Evolutionary conservation across 495 filamentous ascomycete genomes (phyloP), one percentile per base, ranked within the genome.

Genomic region (Penicillium odoratum): DNA sequence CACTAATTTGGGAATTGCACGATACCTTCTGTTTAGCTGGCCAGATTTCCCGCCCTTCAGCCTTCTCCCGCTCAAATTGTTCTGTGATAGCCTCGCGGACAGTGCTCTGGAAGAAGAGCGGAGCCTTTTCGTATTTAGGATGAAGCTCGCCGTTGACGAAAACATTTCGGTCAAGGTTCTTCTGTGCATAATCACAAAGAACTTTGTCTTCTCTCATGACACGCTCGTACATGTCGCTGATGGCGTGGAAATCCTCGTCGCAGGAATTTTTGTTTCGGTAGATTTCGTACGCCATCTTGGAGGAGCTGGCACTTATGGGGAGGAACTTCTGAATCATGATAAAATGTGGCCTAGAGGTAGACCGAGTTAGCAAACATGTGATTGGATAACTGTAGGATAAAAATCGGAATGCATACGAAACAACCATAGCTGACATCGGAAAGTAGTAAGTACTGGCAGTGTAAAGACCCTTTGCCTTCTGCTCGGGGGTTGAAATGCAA

Each of bases 101-200:
- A 7, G 69, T 64, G 53, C 67, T 77, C 61, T 81, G 78, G 71
- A 79, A 79, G 58, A 70, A 78, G 0, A 80, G 64, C 4, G 77
- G 74, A 3, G 74, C 80, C 58, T 81, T 77, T 54, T 83, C 80
- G 51, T 65, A 74, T 28, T 71, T 68, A 0, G 78, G 79, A 50
- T 83, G 79, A n/a, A 83, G 64, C 48, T 79, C 71, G 31, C 80
- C 79, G 45, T 73, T 81, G 42, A 74, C 64, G 45, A 79, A 83
- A 30, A 81, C 68, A 13, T 74, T 74, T 0, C 70, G 67, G 45
- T 77, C 68, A 31, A 83, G 68, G 58, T 83, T 82, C 66, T 72
- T 73, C 61, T 83, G 78, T 25, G 75, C 69, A 3, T 66, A 61
- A 48, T 67, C 66, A 63, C 78, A 81, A 18, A 81, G 74, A 15